Evolutionary conservation across 495 filamentous ascomycete species (phyloP).

Genomic region (Hyaloscypha finlandica): DNA sequence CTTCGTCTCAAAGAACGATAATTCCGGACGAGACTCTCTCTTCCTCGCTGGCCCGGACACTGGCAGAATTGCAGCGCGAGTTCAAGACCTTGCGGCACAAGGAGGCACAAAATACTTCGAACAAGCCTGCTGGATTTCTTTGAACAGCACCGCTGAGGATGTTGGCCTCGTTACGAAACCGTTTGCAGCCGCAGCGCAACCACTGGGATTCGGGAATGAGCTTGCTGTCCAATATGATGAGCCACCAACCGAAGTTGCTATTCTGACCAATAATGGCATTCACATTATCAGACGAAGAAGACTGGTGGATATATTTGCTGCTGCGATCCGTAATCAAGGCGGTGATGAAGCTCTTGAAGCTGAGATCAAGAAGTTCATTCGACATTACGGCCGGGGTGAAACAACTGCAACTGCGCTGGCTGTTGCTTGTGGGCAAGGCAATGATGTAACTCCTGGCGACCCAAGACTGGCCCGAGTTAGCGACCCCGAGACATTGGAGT

Average conservation of each 20-base stretch:
- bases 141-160: slow-evolving; percentile 72
- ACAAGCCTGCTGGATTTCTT: slow-evolving; percentile 70
- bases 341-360: slow-evolving; percentile 78
- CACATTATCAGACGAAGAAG: slow-evolving; percentile 80
- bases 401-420: slow-evolving; percentile 88
- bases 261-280: slow-evolving; percentile 87
- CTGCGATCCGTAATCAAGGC: slow-evolving; percentile 67
- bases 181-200: slow-evolving; percentile 66
- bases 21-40: slow-evolving; percentile 59
- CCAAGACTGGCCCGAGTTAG: slow-evolving; percentile 66
- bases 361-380: slow-evolving; percentile 79
- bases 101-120: slow-evolving; percentile 58
- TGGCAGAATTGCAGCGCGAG: slow-evolving; percentile 71
- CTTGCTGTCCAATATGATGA: slow-evolving; percentile 91
- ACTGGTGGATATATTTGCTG: slow-evolving; percentile 90
- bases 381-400: slow-evolving; percentile 81
- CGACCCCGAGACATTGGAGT: slow-evolving; percentile 81
- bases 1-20: slow-evolving; percentile 59
- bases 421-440: slow-evolving; percentile 92
- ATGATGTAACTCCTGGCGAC: slow-evolving; percentile 69
- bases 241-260: slow-evolving; percentile 75
- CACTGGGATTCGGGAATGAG: slow-evolving; percentile 91
- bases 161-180: slow-evolving; percentile 72
- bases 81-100: slow-evolving; percentile 49
- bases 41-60: slow-evolving; percentile 89